Percentiles rank a stretch among this genome's conserved stretches.
Evolutionary conservation across 306 rosid species (phyloP).

Genomic region (Purshia tridentata): DNA sequence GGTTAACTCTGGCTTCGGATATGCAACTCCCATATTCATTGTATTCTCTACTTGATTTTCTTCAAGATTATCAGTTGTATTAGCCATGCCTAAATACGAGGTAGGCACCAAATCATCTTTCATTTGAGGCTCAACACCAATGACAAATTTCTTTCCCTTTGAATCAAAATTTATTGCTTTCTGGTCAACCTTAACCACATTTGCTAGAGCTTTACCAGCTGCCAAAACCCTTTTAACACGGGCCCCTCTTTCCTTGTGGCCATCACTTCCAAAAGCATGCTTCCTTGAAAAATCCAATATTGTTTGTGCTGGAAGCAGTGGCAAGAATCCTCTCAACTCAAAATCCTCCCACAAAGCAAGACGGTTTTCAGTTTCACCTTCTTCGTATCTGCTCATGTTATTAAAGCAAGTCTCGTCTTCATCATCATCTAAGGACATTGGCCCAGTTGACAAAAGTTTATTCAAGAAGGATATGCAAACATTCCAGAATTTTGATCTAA

Average conservation of each 20-base stretch:
- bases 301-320: conserved; percentile 88
- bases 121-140: conserved; percentile 56
- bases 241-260: conserved; percentile 69
- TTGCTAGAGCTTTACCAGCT: conserved; percentile 83
- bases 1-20: conserved; percentile 40
- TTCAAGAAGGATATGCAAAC: conserved; percentile 63
- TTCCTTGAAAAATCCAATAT: conserved; percentile 92
- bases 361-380: conserved; percentile 84
- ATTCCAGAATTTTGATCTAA: conserved; percentile 83
- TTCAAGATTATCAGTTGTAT: conserved; percentile 35
- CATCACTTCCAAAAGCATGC: conserved; percentile 63
- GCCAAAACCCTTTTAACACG: conserved; percentile 77
- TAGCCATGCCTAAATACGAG: conserved; percentile 35
- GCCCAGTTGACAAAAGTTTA: conserved; percentile 58
- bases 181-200: conserved; percentile 62
- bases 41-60: conserved; percentile 44
- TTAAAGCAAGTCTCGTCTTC: conserved; percentile 84
- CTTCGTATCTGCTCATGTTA: conserved; percentile 84
- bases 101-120: conserved; percentile 43
- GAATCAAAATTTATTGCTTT: conserved; percentile 58
- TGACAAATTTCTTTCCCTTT: conserved; percentile 59
- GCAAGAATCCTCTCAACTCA: conserved; percentile 88
- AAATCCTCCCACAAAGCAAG: conserved; percentile 95
- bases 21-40: conserved; percentile 32
- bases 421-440: conserved; percentile 51